A percentile compares a stretch with the other conserved stretches of the same genome.
Conservation (phyloP, 495 filamentous ascomycete species). For the Penicillium bialowiezense region DNA sequence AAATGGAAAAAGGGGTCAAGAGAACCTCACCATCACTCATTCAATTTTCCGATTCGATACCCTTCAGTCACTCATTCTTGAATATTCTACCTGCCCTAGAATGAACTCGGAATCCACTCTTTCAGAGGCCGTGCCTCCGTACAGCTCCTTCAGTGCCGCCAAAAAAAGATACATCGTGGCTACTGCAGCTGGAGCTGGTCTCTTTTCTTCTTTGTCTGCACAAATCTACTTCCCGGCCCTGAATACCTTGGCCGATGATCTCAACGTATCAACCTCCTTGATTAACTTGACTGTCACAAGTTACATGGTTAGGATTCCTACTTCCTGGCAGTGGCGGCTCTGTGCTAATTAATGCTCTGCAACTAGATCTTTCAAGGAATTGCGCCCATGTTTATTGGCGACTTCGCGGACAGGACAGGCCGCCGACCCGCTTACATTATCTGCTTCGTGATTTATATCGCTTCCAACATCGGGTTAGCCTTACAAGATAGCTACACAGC, state of each 20-base stretch:
- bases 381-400: constrained; percentile 47
- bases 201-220: constrained; percentile 35
- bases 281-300: constrained; percentile 43
- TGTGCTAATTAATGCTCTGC: too few species aligned
- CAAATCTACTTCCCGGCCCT: constrained; percentile 43
- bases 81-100: not conserved
- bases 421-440: constrained; percentile 48
- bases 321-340: too few species aligned
- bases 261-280: constrained; percentile 22
- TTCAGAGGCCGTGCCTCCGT: constrained; percentile 7
- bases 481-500: constrained; percentile 45
- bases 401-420: constrained; percentile 46
- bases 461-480: constrained; percentile 48
- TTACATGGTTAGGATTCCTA: constrained; percentile 30
- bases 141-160: constrained; percentile 10
- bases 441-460: constrained; percentile 46
- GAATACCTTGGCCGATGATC: constrained; percentile 23
- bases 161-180: constrained; percentile 16
- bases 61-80: not conserved
- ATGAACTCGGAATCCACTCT: constrained; percentile 9
- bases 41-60: not conserved
- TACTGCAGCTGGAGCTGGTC: constrained; percentile 13
- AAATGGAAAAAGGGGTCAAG: not conserved
- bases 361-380: constrained; percentile 48
- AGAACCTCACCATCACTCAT: not conserved